Evolutionary conservation across 371 early-diverging fungal genomes (phyloP), one percentile per base, ranked within the genome.

Genomic region (Mortierella sp.): DNA sequence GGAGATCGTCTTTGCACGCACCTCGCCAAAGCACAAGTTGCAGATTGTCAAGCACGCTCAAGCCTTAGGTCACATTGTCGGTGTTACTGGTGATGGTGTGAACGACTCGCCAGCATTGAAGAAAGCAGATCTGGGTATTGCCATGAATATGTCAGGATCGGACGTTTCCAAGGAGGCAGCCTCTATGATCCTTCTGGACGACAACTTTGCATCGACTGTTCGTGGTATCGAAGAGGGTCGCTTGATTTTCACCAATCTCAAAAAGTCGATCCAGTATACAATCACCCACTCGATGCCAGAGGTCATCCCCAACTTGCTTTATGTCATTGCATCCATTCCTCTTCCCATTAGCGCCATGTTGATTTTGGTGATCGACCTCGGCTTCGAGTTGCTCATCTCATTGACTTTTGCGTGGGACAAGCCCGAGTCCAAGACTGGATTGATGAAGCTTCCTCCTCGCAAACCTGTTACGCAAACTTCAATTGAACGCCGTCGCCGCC

Each of bases 161-260:
- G 98, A 98, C 72, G 97, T 97, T n/a, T 93, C 95, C 40, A 98
- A 99, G 79, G 96, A 98, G 63, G 97, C 98, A 2, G 97, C 99
- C 16, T 88, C 95, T 34, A 98, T 99, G 96, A 95, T 99, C 60
- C 78, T 99, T 54, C 72, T 97, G 27, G 96, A 98, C 80, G 96
- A 97, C 79, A 94, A 96, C 86, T 96, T 97, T 85, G 91, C 95
- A 2, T 91, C 93, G 10, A 90, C 92, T 37, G 88, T 97, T 48
- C 76, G 81, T 39, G 97, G 95, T 71, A 94, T 97, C 63, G 92
- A 92, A 74, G 96, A 97, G 72, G 98, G 98, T 44, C 92, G 98
- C 28, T 80, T 97, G 63, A 95, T 96, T 65, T 98, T 98, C 81
- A 80, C 87, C 60, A 98, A 98, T 79, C 77, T 98, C 67, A 96